Evolutionary conservation across 768 basidiomycete species (phyloP).

Genomic region (Tricholoma flavovirens): DNA sequence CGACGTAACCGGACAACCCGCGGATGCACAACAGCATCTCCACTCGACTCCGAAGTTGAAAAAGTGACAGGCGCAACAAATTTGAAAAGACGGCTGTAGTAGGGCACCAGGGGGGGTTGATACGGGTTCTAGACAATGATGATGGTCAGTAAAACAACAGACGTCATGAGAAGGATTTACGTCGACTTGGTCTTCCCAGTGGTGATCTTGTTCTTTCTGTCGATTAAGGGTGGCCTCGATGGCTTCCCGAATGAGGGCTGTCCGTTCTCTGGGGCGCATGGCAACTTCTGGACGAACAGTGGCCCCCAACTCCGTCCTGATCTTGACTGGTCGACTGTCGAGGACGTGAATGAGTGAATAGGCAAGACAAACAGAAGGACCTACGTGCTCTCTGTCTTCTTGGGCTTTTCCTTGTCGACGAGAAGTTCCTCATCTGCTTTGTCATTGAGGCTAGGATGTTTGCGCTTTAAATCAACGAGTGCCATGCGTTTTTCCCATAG

Average conservation of each 20-base stretch:
- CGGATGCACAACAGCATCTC: conserved; percentile 20
- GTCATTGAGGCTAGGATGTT: conserved; percentile 53
- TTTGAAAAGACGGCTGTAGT: conserved; percentile 64
- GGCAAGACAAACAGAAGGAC: background rate
- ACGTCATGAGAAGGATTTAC: conserved; percentile 33
- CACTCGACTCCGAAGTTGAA: conserved; percentile 25
- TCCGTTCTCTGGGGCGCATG: conserved; percentile 63
- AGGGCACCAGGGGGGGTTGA: conserved; percentile 54
- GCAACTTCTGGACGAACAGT: conserved; percentile 42
- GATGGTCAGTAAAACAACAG: background rate
- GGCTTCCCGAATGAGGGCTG: conserved; percentile 49
- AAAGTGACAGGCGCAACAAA: conserved; percentile 38
- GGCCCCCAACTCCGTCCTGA: conserved; percentile 42
- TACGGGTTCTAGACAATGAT: conserved; percentile 52
- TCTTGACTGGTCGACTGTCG: conserved; percentile 47
- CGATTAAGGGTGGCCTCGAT: conserved; percentile 56
- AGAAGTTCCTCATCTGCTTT: conserved; percentile 70
- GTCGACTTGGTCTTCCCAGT: conserved; percentile 87
- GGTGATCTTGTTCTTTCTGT: conserved; percentile 69
- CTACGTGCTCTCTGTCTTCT: conserved; percentile 46
- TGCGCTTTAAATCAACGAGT: conserved; percentile 75
- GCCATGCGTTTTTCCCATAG: conserved; percentile 79
- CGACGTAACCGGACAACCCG: conserved; percentile 65
- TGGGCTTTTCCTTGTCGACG: conserved; percentile 66
- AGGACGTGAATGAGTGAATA: conserved; percentile 9